Evolutionary conservation across 352 stramenopile species (phyloP).

Genomic region (Phytophthora cryptogea): DNA sequence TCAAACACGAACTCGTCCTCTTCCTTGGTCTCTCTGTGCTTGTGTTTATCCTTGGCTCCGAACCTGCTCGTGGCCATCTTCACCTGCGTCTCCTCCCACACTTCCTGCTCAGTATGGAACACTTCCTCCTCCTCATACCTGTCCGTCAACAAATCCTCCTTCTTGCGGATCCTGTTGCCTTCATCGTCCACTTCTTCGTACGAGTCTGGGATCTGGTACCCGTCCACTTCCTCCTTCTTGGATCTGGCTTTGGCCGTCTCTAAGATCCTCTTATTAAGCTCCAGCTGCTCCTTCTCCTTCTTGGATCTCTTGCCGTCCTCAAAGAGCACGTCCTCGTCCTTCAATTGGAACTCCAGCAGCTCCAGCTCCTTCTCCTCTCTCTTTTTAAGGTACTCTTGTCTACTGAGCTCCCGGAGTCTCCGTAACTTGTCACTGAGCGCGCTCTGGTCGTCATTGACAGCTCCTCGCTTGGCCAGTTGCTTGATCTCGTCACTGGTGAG

Average conservation of each 20-base stretch:
- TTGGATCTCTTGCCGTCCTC: constrained; percentile 61
- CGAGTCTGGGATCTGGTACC: constrained; percentile 96
- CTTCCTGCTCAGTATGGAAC: constrained; percentile 97
- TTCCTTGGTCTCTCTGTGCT: constrained; percentile 46
- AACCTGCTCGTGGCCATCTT: constrained; percentile 80
- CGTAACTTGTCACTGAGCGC: constrained; percentile 63
- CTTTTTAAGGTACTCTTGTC: constrained; percentile 98
- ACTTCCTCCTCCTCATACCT: constrained; percentile 93
- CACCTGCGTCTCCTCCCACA: constrained; percentile 98
- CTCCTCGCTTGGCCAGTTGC: constrained; percentile 79
- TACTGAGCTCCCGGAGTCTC: constrained; percentile 90
- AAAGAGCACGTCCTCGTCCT: constrained; percentile 87
- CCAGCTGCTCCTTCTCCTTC: constrained; percentile 83
- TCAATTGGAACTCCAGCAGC: constrained; percentile 89
- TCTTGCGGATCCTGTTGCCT: constrained; percentile 87
- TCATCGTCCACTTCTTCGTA: constrained; percentile 94
- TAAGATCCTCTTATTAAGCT: constrained; percentile 91
- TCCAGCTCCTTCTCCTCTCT: constrained; percentile 97
- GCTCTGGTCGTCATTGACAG: constrained; percentile 48
- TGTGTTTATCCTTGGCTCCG: constrained; percentile 72
- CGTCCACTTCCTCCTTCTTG: constrained; percentile 68
- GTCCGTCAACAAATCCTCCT: constrained; percentile 93
- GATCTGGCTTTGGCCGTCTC: constrained; percentile 74
- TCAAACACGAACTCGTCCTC: constrained; percentile 98
- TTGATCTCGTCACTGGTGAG: constrained; percentile 82